Evolutionary conservation across 2,329 filamentous ascomycete genomes (phyloP).

Genomic region (Verticillium klebahnii): DNA sequence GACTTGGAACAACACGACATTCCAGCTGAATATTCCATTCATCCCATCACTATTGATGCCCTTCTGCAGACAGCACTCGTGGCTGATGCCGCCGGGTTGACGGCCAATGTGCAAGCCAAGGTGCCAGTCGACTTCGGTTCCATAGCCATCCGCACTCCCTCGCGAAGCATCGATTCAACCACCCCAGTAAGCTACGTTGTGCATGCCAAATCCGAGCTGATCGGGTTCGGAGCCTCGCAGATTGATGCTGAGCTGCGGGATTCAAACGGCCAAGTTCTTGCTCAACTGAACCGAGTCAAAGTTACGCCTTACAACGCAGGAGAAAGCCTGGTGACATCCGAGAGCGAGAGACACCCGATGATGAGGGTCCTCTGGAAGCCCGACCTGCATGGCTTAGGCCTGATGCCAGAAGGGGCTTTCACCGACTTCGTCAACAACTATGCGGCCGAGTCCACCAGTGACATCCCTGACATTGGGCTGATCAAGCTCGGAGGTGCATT

Average conservation of each 20-base stretch:
- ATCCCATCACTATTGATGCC: background rate
- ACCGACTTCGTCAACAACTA: background rate
- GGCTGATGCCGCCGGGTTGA: no score
- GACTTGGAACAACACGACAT: background rate
- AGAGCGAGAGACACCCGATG: background rate
- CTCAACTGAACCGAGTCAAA: background rate
- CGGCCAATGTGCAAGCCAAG: no score
- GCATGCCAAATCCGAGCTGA: no score
- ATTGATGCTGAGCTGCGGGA: no score
- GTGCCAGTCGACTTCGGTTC: no score
- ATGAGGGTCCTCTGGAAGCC: background rate
- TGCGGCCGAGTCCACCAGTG: background rate
- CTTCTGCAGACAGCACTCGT: background rate
- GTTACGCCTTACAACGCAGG: background rate
- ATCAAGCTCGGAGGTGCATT: background rate
- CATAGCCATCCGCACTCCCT: no score
- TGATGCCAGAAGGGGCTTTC: background rate
- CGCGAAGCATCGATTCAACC: no score
- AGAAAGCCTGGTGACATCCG: background rate
- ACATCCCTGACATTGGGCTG: background rate
- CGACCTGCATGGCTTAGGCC: background rate
- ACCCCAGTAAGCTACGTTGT: no score
- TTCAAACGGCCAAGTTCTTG: no score
- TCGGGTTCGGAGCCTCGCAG: no score
- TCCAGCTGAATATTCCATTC: background rate